Percentiles rank a stretch among this genome's conserved stretches.
These are phyloP conservation scores for Aspergillus coremiiformis DNA, from an alignment of 495 filamentous ascomycete species.

Conservation along the genomic window DNA sequence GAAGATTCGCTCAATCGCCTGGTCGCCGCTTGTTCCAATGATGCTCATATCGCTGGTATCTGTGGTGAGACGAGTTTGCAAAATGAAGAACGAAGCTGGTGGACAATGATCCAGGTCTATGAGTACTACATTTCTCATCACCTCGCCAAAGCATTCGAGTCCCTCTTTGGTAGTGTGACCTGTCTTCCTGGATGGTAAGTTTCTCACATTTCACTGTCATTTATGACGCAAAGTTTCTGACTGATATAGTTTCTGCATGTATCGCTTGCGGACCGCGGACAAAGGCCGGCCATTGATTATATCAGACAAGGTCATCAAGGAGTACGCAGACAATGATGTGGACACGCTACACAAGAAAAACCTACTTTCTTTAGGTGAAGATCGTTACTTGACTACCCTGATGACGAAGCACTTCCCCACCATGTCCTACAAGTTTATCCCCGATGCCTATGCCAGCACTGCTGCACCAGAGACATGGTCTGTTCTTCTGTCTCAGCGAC, in stretches of 20 bases:
- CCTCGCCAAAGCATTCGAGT: constrained; percentile 89
- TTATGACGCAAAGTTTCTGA: constrained; percentile 23
- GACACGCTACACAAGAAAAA: constrained; percentile 99
- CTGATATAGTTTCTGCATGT: constrained; percentile 86
- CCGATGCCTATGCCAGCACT: constrained; percentile 85
- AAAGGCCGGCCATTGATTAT: constrained; percentile 89
- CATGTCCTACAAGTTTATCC: constrained; percentile 94
- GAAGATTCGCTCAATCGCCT: constrained; percentile 90
- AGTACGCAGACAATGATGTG: constrained; percentile 80
- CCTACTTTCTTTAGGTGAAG: constrained; percentile 85
- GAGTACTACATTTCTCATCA: constrained; percentile 98
- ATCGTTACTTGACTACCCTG: constrained; percentile 93
- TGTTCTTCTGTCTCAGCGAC: constrained; percentile 86
- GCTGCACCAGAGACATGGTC: constrained; percentile 91
- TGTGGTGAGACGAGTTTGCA: constrained; percentile 95
- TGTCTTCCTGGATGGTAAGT: constrained; percentile 97
- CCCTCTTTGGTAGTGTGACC: constrained; percentile 88
- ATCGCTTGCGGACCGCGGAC: constrained; percentile 87
- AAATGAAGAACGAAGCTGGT: constrained; percentile 91
- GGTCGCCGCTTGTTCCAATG: constrained; percentile 86
- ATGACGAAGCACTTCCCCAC: constrained; percentile 96
- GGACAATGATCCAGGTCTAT: constrained; percentile 99
- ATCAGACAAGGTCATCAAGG: constrained; percentile 72
- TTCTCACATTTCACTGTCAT: neutral
- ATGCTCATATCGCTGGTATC: constrained; percentile 93